Conservation (phyloP, 2,329 filamentous ascomycete genomes). For the Talaromyces marneffei region DNA sequence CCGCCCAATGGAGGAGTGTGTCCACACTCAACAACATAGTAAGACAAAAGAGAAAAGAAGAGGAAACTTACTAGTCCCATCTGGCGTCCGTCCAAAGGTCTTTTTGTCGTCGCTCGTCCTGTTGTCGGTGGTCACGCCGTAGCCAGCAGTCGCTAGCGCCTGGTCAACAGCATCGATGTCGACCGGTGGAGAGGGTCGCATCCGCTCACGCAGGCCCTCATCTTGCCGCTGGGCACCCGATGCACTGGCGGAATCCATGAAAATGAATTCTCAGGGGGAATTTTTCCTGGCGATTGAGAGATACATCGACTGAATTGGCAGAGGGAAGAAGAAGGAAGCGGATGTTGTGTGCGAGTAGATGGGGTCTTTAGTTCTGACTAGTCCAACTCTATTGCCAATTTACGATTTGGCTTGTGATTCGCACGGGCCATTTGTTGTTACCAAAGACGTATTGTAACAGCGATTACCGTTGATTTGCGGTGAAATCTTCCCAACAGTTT, state of each 20-base stretch:
- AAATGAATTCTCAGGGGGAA: background rate
- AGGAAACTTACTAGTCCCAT: conserved; percentile 70
- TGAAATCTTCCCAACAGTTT: background rate
- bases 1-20: background rate
- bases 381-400: background rate
- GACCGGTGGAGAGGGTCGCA: conserved; percentile 28
- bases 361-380: background rate
- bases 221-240: conserved; percentile 30
- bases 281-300: background rate
- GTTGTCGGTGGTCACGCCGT: conserved; percentile 37
- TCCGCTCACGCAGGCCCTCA: conserved; percentile 45
- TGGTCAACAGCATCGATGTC: conserved; percentile 45
- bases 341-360: background rate
- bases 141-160: conserved; percentile 31
- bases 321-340: no score
- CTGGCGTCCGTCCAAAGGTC: conserved; percentile 85
- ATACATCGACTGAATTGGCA: background rate
- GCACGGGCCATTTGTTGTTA: background rate
- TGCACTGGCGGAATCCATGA: conserved; percentile 36
- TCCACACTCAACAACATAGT: background rate
- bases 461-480: no score
- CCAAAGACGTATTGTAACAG: background rate
- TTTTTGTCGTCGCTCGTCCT: conserved; percentile 56
- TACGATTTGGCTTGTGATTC: background rate
- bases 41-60: background rate